Percentiles rank a stretch among this genome's conserved stretches.
Evolutionary conservation across 768 basidiomycete species (phyloP).

Genomic region (Tremella fuciformis): DNA sequence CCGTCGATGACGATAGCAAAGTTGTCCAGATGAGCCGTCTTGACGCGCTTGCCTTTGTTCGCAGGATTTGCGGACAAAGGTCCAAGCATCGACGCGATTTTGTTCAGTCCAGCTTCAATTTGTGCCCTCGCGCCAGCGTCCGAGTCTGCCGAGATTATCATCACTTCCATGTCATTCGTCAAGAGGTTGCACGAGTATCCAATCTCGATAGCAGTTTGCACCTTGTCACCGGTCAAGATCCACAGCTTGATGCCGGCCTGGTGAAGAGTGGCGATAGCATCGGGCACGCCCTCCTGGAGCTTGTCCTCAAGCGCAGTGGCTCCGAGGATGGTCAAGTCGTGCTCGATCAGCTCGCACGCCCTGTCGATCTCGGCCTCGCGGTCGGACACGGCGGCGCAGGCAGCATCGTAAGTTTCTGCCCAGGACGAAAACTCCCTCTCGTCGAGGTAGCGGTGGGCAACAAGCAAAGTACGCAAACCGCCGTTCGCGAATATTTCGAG

Average conservation of each 20-base stretch:
- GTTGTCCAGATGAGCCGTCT: slow-evolving; percentile 54
- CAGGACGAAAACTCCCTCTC: slow-evolving; percentile 84
- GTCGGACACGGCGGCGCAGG: slow-evolving; percentile 69
- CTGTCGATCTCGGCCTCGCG: slow-evolving; percentile 89
- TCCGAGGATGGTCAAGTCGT: slow-evolving; percentile 76
- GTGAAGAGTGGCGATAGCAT: slow-evolving; percentile 87
- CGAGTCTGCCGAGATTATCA: slow-evolving; percentile 88
- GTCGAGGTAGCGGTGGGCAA: slow-evolving; percentile 71
- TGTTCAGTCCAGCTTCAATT: slow-evolving; percentile 89
- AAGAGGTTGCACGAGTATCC: slow-evolving; percentile 94
- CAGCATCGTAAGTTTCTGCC: slow-evolving; percentile 75
- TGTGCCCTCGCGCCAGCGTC: slow-evolving; percentile 72
- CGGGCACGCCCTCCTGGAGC: slow-evolving; percentile 93
- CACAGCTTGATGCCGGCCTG: slow-evolving; percentile 94
- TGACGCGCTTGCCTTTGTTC: not conserved
- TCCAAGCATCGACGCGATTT: slow-evolving; percentile 81
- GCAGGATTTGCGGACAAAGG: slow-evolving; percentile 51
- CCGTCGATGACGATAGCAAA: slow-evolving; percentile 98
- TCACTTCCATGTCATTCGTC: slow-evolving; percentile 90
- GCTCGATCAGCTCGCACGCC: slow-evolving; percentile 78
- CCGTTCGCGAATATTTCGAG: slow-evolving; percentile 92
- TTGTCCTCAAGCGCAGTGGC: slow-evolving; percentile 97
- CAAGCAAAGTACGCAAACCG: slow-evolving; percentile 84
- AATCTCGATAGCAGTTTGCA: slow-evolving; percentile 98
- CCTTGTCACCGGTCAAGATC: slow-evolving; percentile 96